Base-by-base conservation (phyloP, 2,329 filamentous ascomycete genomes). In the Sporothrix dimorphospora region DNA sequence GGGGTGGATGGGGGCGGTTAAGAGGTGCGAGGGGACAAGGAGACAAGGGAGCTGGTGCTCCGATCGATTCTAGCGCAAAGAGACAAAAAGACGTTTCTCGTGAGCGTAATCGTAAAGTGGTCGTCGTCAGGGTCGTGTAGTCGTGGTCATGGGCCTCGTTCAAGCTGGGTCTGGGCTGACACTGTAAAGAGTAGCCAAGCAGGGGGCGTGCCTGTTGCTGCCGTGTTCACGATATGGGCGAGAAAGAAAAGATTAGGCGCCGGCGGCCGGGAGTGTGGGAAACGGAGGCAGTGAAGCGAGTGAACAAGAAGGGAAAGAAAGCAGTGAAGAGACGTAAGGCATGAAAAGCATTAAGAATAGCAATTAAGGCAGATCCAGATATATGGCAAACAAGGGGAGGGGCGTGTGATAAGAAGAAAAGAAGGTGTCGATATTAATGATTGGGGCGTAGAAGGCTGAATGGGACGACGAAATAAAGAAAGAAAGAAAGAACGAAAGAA, bases 271-370 rank as follows among this genome's bases (percentile, higher is more conserved):
- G 51, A 21, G 40, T 66, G 63, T 55, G 71, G 63, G 34, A 68
- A 68, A 40, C 68, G 61, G 69, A 73, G 47, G 71, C 57, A 65
- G 63, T 49, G 27, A n/a, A 67, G 61, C 49, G 65, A 73, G 21
- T 65, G 21, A 45, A 47, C 30, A 19, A 27, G 34, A 59, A 51
- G 24, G 45, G 40, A 47, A 71, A 11, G 40, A 45, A 14, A 45
- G 38, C 30, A 24, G 14, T 21, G 55, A 71, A 49, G 27, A 51
- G 42, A 21, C 57, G 69, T 71, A 27, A 72, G 66, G 72, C 73
- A 74, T 74, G 57, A 73, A 71, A 68, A 68, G 57, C 68, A 73
- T 73, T 70, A 73, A 70, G 45, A 71, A 70, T 51, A 63, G 66
- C 34, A 55, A 72, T 71, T 70, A 74, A 49, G 61, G 45, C 19